These are phyloP conservation scores for Iris macrosiphon DNA, from an alignment of 106 monocot species.

Conservation along the genomic window DNA sequence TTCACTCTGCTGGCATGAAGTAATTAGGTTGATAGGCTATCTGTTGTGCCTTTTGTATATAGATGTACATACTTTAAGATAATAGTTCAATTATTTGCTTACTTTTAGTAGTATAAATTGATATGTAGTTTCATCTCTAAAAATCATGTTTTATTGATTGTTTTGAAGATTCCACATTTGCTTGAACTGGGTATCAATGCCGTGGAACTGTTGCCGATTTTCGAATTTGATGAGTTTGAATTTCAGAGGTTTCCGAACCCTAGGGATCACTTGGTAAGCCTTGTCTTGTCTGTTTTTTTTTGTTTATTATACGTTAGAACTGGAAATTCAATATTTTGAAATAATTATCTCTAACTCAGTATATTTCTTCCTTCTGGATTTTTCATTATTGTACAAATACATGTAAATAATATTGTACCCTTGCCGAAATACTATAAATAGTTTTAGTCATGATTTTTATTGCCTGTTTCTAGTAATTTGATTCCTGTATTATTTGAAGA, in stretches of 20 bases:
- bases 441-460: neutral
- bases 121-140: too few relatives aligned
- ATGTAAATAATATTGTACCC: neutral
- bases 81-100: too few relatives aligned
- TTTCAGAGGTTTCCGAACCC: constrained; percentile 83
- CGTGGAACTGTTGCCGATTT: constrained; percentile 87
- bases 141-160: too few relatives aligned
- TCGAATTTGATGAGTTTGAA: constrained; percentile 99
- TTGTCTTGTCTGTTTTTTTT: neutral
- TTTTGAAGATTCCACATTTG: constrained; percentile 86
- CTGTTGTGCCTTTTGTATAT: too few relatives aligned
- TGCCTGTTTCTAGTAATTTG: neutral
- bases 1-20: too few relatives aligned
- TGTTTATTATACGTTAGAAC: too few relatives aligned
- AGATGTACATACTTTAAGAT: too few relatives aligned
- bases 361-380: too few relatives aligned
- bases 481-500: constrained; percentile 30
- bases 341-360: too few relatives aligned
- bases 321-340: too few relatives aligned
- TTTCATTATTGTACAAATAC: neutral
- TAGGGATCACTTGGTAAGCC: constrained; percentile 86
- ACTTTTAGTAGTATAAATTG: too few relatives aligned
- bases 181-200: constrained; percentile 94
- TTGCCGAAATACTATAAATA: neutral
- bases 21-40: too few relatives aligned